Evolutionary conservation across 306 rosid genomes (phyloP), one percentile per base, ranked within the genome.

Genomic region (Begonia loranthoides): DNA sequence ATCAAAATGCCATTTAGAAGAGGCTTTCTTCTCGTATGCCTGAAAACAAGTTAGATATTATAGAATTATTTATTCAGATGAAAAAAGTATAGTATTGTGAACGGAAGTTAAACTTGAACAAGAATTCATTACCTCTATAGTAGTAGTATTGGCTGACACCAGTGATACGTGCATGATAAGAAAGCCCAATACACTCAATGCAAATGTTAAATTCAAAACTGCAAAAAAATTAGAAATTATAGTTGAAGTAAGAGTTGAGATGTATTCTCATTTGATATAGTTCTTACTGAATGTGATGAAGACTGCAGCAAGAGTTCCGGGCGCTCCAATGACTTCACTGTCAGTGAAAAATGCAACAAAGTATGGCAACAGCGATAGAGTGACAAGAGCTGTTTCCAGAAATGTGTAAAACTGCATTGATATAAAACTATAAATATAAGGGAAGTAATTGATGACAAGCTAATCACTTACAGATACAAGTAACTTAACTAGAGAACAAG

Each of bases 221-320:
- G 79, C 66, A 74, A 13, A 60, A 15, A 57, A 28, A 48, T 28
- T 16, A 24, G 46, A 10, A 43, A 52, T 57, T 15, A 45, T 53
- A 14, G 44, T 60, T 13, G 60, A 49, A 51, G 62, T 55, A 57
- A 43, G 52, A 51, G 56, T 41, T 5, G 5, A 41, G 24, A 22
- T 15, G 6, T 21, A 7, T 21, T 33, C 34, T 41, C 10, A 45
- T 34, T 8, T 46, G 63, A 34, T 54, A 44, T 45, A 54, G 51
- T 49, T 72, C 86, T 84, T 61, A 84, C 94, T 71, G 49, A 80
- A 80, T 68, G 86, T 70, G 62, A 84, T 55, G 62, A 84, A 84
- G 46, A 81, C 73, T 33, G 76, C 74, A 53, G 79, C 83, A 17
- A 82, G 66, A 40, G 65, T 65, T 61, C 83, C 67, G 28, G 76